Base-by-base conservation (phyloP, 202 grass and related monocot genomes). In the Tripidium arundinaceum region DNA sequence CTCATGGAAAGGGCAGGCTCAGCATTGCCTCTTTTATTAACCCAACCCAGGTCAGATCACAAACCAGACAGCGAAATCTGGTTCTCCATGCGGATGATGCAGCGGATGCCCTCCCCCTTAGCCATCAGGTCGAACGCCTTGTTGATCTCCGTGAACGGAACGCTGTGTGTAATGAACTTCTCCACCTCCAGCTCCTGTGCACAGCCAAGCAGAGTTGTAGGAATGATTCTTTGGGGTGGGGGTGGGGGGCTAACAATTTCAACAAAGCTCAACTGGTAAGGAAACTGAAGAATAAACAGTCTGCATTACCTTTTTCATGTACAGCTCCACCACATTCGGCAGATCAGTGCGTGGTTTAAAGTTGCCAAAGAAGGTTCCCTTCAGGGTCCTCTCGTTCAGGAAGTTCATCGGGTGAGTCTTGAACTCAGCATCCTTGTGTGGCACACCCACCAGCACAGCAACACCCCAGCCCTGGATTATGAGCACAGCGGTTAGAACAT, bases 311-410 rank as follows among this genome's bases (percentile, higher is more conserved):
- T 94, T 94, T n/a, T 38, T 91, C 95, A 98, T 91, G 84, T 98
- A 98, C 70, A 93, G 50, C 46, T 98, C 95, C 16, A 98, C 94
- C 16, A 97, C 94, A 28, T 89, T 89, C 33, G 94, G 93, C 52
- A 98, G 86, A 45, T 98, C 94, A 0, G 94, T 86, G 31, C 90
- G 88, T 0, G 95, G 95, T 15, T 98, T 98, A 64, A 78, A 98
- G 90, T 98, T 90, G 26, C 95, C 95, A 4, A 93, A 98, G 94
- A 98, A 98, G 65, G 94, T 98, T 38, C 94, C 94, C 86, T 90
- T 97, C 9, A 97, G 87, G 16, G 94, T 97, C 76, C 89, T 94
- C 74, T 94, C 94, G 13, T 88, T 92, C 37, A 98, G 81, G 76
- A 98, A 91, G 65, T 98, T 98, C 86, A 94, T 86, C 0, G 90